Conservation (phyloP, 805 yeast genomes). For the Torulaspora franciscae region DNA sequence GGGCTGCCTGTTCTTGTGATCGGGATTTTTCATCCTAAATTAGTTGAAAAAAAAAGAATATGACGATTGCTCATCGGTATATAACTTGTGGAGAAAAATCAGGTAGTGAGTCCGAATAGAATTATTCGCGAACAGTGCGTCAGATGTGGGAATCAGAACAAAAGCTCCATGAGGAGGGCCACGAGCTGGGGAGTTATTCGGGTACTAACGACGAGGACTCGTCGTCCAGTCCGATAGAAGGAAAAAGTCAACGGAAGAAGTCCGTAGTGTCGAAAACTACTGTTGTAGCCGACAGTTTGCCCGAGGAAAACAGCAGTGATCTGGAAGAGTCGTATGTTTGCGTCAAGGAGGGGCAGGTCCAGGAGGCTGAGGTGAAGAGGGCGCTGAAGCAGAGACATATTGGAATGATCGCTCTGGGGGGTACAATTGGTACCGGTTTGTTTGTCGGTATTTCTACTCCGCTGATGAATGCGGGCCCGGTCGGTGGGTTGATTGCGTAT, state of each 20-base stretch:
- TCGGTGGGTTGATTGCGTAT: slow-evolving; percentile 58
- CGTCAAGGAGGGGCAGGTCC: slow-evolving; percentile 24
- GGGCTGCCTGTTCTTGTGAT: neutral
- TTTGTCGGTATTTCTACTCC: slow-evolving; percentile 62
- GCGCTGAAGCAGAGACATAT: slow-evolving; percentile 62
- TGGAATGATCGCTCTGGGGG: slow-evolving; percentile 74
- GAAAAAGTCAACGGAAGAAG: slow-evolving; percentile 1
- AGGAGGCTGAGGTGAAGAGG: slow-evolving; percentile 48
- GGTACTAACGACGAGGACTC: slow-evolving; percentile 6
- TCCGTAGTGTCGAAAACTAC: slow-evolving; percentile 3
- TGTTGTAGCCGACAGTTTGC: neutral
- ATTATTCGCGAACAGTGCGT: neutral
- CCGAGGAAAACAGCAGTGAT: neutral
- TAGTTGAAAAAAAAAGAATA: neutral
- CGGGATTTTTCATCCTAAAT: neutral
- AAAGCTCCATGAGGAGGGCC: slow-evolving; percentile 1
- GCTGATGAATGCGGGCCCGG: slow-evolving; percentile 60
- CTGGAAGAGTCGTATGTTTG: slow-evolving; percentile 3
- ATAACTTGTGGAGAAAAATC: neutral
- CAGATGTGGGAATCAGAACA: neutral
- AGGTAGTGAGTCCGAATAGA: neutral
- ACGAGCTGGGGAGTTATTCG: slow-evolving; percentile 4
- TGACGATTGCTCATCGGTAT: neutral
- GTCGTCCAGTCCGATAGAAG: slow-evolving; percentile 1
- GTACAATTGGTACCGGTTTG: slow-evolving; percentile 75